Conservation (phyloP, 768 basidiomycete species). For the Leccinum subgranulosum region DNA sequence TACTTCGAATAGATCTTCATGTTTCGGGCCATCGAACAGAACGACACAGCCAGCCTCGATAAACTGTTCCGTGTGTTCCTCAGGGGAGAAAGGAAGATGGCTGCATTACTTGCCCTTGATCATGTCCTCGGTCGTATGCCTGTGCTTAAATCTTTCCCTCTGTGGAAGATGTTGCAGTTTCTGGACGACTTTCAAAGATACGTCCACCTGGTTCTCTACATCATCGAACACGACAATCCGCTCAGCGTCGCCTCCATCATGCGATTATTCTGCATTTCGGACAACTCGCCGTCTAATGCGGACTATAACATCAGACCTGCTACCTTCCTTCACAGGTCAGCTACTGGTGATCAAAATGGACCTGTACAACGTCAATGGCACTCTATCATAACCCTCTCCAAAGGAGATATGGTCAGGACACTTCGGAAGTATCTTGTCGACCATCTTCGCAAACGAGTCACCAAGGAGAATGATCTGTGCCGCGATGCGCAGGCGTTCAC, state of each 20-base stretch:
- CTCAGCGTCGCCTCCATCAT: conserved; percentile 17
- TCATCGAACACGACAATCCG: conserved; percentile 5
- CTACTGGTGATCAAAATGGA: neutral
- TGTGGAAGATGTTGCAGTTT: conserved; percentile 15
- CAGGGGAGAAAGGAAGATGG: neutral
- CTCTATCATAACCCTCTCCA: conserved; percentile 8
- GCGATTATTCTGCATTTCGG: conserved; percentile 24
- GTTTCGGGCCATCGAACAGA: conserved; percentile 34
- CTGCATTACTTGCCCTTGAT: conserved; percentile 9
- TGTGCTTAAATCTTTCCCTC: conserved; percentile 16
- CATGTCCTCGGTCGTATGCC: conserved; percentile 4
- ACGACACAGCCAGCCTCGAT: conserved; percentile 27
- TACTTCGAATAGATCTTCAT: conserved; percentile 14
- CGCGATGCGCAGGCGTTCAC: conserved; percentile 30
- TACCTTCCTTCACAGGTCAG: conserved; percentile 9
- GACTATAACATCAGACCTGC: conserved; percentile 7
- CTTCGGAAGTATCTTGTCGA: conserved; percentile 26
- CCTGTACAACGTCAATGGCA: neutral
- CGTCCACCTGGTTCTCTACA: neutral
- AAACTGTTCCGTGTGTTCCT: conserved; percentile 33
- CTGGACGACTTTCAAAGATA: conserved; percentile 5
- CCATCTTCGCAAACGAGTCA: conserved; percentile 29
- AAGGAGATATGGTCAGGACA: conserved; percentile 16
- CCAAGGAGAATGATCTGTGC: conserved; percentile 33
- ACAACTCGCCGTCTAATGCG: neutral